Percentiles rank a stretch among this genome's conserved stretches.
Conservation (phyloP, 2,329 filamentous ascomycete species). For the Ophiostoma perfectum region DNA sequence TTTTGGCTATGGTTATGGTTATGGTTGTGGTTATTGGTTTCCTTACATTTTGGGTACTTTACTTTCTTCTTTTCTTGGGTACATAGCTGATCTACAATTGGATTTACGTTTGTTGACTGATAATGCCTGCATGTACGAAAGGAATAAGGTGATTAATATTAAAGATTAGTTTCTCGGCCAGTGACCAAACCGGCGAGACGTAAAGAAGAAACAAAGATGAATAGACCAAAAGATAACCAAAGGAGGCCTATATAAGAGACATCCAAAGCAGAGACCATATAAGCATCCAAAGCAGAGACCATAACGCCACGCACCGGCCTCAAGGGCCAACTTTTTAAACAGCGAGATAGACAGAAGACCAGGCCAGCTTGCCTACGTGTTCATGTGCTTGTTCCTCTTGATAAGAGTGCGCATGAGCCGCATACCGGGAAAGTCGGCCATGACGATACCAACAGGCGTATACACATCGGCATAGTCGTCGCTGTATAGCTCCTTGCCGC, state of each 20-base stretch:
- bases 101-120: background rate
- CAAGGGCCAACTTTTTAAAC: background rate
- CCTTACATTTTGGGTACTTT: background rate
- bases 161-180: background rate
- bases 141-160: background rate
- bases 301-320: background rate
- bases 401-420: constrained; percentile 41
- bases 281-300: background rate
- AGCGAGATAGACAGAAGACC: background rate
- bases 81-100: background rate
- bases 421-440: constrained; percentile 45
- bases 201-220: background rate
- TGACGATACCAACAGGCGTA: constrained; percentile 41
- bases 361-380: background rate
- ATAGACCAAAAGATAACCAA: background rate
- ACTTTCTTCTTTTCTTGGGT: background rate
- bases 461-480: background rate
- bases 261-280: background rate
- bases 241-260: background rate
- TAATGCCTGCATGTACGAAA: background rate
- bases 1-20: background rate
- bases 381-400: constrained; percentile 35
- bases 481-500: constrained; percentile 11
- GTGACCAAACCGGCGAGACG: background rate
- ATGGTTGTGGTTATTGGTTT: background rate